Conservation (phyloP, 116 monocot genomes). For the Papilionanthe hybrid region DNA sequence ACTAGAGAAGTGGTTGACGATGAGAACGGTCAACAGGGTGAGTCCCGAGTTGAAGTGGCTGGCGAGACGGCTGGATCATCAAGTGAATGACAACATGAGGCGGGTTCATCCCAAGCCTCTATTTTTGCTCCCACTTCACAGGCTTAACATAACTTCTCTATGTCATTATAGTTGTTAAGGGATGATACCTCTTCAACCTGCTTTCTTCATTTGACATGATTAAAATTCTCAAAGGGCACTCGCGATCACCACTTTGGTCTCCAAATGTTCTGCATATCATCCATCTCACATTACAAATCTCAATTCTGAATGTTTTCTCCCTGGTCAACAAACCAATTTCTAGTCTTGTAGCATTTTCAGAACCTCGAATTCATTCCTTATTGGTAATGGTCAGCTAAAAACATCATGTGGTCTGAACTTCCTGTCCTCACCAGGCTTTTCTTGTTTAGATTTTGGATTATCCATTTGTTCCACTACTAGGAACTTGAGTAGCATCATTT, state of each 20-base stretch:
- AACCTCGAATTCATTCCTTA: constrained; percentile 91
- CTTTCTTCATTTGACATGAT: constrained; percentile 96
- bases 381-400: constrained; percentile 84
- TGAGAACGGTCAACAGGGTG: too few relatives aligned
- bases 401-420: constrained; percentile 87
- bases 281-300: constrained; percentile 93
- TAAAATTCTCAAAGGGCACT: constrained; percentile 84
- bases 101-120: constrained; percentile 90
- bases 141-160: constrained; percentile 68
- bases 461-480: constrained; percentile 16
- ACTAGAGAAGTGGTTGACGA: too few relatives aligned
- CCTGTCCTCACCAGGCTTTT: constrained; percentile 28
- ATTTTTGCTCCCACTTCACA: constrained; percentile 92
- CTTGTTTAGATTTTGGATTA: constrained; percentile 18
- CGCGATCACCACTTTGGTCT: constrained; percentile 96
- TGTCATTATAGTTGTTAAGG: constrained; percentile 79
- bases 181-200: constrained; percentile 90
- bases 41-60: too few relatives aligned
- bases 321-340: constrained; percentile 83
- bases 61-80: too few relatives aligned
- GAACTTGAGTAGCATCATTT: constrained; percentile 21
- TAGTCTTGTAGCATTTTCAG: constrained; percentile 90
- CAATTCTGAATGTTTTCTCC: constrained; percentile 86
- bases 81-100: constrained; percentile 79
- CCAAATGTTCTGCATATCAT: constrained; percentile 81